Evolutionary conservation across 225 moss, liverwort and hornwort species (phyloP), one percentile per base, ranked within the genome.

Genomic region (Thuidium tamariscinum): DNA sequence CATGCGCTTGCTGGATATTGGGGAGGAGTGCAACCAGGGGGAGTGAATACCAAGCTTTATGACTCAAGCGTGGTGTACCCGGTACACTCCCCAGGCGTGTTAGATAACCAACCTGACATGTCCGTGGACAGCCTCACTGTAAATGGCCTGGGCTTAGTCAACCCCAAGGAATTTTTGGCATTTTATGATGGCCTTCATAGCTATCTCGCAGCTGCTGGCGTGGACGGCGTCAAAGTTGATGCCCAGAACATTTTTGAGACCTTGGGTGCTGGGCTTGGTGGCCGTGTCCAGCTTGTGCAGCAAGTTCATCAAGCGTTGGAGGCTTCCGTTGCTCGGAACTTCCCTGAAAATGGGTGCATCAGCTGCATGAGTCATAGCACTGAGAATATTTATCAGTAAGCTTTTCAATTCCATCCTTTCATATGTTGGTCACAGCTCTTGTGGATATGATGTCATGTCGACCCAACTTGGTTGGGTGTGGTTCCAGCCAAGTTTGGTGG

Each of bases 181-280:
- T 99, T 99, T 42, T 99, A 94, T 27, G 79, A 96, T 70, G 93
- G 87, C 65, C 96, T 99, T 61, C 99, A 99, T 80, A 88, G 91
- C 74, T 99, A 99, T 83, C 89, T 99, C 11, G 92, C 92, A 34
- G 92, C 92, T 23, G 94, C 93, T 9, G 99, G 95, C 32, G 91
- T 99, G 74, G 99, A 99, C 80, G 99, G 99, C 60, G 99, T 99
- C 66, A 99, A 99, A 89, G 99, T 99, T n/a, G 99, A 99, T 66
- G 95, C 84, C 7, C 99, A 99, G 84, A 95, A 93, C 77, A 96
- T 99, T 67, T 86, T 99, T 51, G 99, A 99, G 89, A 97, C 99
- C 13, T 81, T 99, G 62, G 99, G 99, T 70, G 93, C 95, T 61
- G 94, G 97, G 11, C 92, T 89, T 67, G 99, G 99, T 63, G 99